Conservation (phyloP, 2,329 filamentous ascomycete genomes). For the Aspergillus viridinutans region DNA sequence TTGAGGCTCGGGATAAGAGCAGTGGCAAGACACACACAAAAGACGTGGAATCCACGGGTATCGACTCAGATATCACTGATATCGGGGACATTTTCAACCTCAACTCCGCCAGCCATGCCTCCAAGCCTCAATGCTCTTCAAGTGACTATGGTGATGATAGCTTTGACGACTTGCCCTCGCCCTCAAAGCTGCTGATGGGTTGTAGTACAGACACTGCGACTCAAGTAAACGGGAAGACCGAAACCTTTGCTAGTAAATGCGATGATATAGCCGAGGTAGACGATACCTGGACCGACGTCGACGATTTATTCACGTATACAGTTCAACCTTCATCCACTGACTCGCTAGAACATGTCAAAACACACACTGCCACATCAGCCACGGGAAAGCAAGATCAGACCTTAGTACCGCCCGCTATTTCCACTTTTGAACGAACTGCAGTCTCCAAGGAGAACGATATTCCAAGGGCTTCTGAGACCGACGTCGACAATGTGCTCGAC, state of each 20-base stretch:
- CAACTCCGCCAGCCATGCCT: conserved; percentile 7
- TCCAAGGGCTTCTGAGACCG: background rate
- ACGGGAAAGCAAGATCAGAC: background rate
- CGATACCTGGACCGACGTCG: conserved; percentile 20
- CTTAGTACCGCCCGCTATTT: background rate
- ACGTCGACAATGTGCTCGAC: background rate
- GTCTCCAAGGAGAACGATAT: background rate
- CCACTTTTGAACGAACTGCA: background rate
- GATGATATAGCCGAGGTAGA: conserved; percentile 16
- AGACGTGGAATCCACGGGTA: background rate
- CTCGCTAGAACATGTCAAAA: conserved; percentile 19
- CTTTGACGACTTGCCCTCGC: conserved; percentile 37
- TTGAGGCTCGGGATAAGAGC: background rate
- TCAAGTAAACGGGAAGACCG: background rate
- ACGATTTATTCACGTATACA: conserved; percentile 6
- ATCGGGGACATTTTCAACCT: background rate
- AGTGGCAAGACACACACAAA: background rate
- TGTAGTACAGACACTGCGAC: background rate
- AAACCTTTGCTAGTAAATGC: background rate
- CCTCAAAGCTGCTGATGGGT: conserved; percentile 26
- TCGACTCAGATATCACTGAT: background rate
- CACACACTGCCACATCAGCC: conserved; percentile 19
- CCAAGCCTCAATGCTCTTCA: conserved; percentile 16
- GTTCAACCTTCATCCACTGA: conserved; percentile 9
- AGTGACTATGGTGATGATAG: conserved; percentile 32